Evolutionary conservation across 164 flowering plant genomes (phyloP).

Genomic region (Aristolochia contorta): DNA sequence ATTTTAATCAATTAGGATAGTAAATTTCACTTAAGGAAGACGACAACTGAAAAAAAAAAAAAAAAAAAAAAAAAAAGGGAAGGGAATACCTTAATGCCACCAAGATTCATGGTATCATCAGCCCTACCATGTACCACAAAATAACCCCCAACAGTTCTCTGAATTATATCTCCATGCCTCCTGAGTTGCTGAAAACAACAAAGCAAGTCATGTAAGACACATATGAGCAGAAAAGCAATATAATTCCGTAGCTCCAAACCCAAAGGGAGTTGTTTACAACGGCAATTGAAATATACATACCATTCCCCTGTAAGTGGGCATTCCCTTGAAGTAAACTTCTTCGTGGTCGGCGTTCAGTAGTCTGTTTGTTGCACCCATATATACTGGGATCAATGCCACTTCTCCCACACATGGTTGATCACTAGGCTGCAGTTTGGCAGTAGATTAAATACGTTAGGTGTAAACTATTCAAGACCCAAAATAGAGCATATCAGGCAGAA

Average conservation of each 20-base stretch:
- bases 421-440: constrained; percentile 49
- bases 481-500: no score
- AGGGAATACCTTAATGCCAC: constrained; percentile 78
- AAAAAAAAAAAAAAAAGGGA: not conserved
- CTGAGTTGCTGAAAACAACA: constrained; percentile 51
- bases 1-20: not conserved
- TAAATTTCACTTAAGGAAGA: not conserved
- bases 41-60: not conserved
- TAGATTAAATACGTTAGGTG: not conserved
- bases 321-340: constrained; percentile 81
- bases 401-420: constrained; percentile 81
- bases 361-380: constrained; percentile 72
- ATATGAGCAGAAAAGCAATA: not conserved
- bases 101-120: constrained; percentile 99
- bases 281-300: constrained; percentile 23
- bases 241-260: not conserved
- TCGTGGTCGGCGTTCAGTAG: constrained; percentile 90
- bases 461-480: no score
- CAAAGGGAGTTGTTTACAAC: not conserved
- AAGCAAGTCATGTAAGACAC: not conserved
- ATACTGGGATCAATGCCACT: constrained; percentile 57
- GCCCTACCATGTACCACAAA: constrained; percentile 78
- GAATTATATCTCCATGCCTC: constrained; percentile 85
- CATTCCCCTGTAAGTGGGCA: constrained; percentile 83
- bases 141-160: constrained; percentile 74